Base-by-base conservation (phyloP, 164 flowering plant species). In the Magnolia sinica region DNA sequence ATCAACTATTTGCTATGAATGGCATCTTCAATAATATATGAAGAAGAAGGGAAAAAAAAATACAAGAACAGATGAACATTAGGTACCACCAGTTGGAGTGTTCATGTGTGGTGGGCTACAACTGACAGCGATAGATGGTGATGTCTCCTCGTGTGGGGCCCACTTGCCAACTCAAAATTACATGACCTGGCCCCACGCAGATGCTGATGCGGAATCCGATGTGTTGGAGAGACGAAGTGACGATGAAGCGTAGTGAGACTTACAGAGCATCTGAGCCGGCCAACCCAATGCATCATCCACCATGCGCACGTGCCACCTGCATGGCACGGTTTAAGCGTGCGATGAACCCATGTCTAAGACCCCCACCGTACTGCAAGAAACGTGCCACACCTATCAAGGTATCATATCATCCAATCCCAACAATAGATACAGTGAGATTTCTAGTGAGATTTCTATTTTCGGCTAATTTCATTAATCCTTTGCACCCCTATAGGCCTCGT, bases 321-420 rank as follows among this genome's bases (percentile, higher is more conserved):
- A 87, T 81, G 18, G 64, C 86, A 59, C 73, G 81, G 55, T 88
- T 86, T 82, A 87, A 71, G 78, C 88, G 79, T 76, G 81, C 78
- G 74, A 89, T 63, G 81, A 87, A 87, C 64, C 90, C 91, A 5
- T 18, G 68, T 19, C 63, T 71, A 6, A 52, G 18, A 63, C 23
- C 64, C 75, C 87, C 89, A 64, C 84, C 83, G 31, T 81, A 79
- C 58, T 45, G 52, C 83, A 88, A 79, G 22, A 85, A 78, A 1
- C 71, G 9, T 10, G 89, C 89, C 81, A 86, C 85, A 8, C 23
- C 65, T 69, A 23, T 23, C 24, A 23, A 23, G 24, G 24, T 23
- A 23, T 23, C 24, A 23, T 23, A 23, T 23, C 24, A 23, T 23
- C 24, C 24, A 23, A 23, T 23, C 24, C 24, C 24, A 23, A 23